Conservation (phyloP, 129 eudicot genomes). For the Tagetes erecta region DNA sequence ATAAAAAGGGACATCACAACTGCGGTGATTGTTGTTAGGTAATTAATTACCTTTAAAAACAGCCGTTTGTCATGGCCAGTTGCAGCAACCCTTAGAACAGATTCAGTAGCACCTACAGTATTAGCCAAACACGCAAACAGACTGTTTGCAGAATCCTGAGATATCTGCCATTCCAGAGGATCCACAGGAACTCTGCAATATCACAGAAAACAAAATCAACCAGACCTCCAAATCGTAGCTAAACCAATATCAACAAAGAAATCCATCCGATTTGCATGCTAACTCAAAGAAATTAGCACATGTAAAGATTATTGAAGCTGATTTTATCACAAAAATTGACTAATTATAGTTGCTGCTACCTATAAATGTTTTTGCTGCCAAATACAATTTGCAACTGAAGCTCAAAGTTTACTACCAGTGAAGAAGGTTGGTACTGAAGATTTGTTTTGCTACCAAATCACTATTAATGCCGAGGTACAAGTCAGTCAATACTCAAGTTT, state of each 20-base stretch:
- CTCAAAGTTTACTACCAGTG: too few relatives aligned
- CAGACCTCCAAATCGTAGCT: constrained; percentile 6
- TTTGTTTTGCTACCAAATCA: too few relatives aligned
- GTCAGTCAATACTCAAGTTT: too few relatives aligned
- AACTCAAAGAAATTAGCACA: not conserved
- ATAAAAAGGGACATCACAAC: not conserved
- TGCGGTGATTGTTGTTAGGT: not conserved
- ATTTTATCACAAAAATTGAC: too few relatives aligned
- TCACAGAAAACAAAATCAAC: not conserved
- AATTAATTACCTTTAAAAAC: constrained; percentile 64
- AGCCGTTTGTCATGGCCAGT: constrained; percentile 95
- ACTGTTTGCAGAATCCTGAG: constrained; percentile 83
- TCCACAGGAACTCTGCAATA: constrained; percentile 79
- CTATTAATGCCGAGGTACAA: too few relatives aligned
- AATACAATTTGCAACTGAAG: too few relatives aligned
- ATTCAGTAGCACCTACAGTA: constrained; percentile 98
- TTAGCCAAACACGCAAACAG: constrained; percentile 90
- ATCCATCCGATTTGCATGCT: not conserved
- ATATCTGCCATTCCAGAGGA: constrained; percentile 97
- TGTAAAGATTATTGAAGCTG: too few relatives aligned
- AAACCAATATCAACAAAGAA: not conserved
- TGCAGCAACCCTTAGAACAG: constrained; percentile 95
- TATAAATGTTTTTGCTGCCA: too few relatives aligned
- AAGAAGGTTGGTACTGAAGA: too few relatives aligned
- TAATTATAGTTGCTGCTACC: too few relatives aligned